These are phyloP conservation scores for Vaucheria bursata DNA, from an alignment of 352 stramenopile genomes.

Conservation along the genomic window DNA sequence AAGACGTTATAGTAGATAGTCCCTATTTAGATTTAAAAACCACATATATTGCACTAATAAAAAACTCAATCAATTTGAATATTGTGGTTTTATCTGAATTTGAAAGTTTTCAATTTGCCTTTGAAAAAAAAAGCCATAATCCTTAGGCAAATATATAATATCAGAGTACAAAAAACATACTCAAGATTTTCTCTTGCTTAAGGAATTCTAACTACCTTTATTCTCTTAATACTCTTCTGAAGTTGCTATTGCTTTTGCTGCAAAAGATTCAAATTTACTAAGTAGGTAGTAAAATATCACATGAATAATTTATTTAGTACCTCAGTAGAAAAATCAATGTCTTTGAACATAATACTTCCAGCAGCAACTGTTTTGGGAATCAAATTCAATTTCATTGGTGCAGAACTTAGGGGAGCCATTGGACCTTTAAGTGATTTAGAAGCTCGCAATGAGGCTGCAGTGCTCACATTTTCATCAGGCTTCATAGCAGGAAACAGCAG, in stretches of 20 bases:
- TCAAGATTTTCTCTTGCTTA: neutral
- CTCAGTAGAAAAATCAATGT: conserved; percentile 23
- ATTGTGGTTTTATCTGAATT: too few relatives aligned
- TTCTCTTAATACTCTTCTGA: neutral
- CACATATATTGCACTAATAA: too few relatives aligned
- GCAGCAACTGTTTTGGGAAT: conserved; percentile 2
- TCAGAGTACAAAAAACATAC: neutral
- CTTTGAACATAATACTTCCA: conserved; percentile 16
- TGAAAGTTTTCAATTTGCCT: too few relatives aligned
- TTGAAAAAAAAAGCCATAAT: too few relatives aligned
- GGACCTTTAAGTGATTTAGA: conserved; percentile 2
- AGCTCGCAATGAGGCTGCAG: conserved; percentile 8
- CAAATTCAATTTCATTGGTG: neutral
- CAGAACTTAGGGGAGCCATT: neutral
- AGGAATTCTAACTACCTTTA: neutral
- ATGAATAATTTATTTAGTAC: neutral
- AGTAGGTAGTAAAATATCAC: too few relatives aligned
- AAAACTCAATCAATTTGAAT: too few relatives aligned
- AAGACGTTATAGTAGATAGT: neutral
- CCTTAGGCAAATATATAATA: neutral
- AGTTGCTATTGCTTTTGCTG: neutral
- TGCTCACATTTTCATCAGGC: conserved; percentile 57
- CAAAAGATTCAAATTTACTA: too few relatives aligned
- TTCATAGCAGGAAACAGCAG: conserved; percentile 99
- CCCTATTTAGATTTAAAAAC: neutral